A percentile compares a stretch with the other conserved stretches of the same genome.
These are phyloP conservation scores for Dunaliella sp. DNA, from an alignment of 139 green algal species.

Conservation along the genomic window DNA sequence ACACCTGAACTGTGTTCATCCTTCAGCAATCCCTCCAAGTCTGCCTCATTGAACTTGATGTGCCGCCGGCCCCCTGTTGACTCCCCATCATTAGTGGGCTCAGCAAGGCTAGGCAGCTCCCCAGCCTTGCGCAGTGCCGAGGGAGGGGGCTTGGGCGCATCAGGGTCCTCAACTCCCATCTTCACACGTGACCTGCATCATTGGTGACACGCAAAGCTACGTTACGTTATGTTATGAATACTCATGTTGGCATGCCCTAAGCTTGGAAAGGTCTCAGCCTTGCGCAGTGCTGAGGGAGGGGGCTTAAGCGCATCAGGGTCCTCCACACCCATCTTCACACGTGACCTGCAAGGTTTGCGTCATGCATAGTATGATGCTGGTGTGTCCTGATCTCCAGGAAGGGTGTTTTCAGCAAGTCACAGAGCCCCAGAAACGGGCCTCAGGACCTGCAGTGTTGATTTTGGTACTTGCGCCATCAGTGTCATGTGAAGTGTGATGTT, in stretches of 20 bases:
- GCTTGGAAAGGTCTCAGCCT: constrained; percentile 18
- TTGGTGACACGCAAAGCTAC: too few relatives aligned
- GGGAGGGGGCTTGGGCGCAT: constrained; percentile 34
- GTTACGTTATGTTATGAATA: too few relatives aligned
- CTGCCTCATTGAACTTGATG: constrained; percentile 34
- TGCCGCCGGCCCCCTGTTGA: constrained; percentile 14
- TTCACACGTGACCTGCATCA: too few relatives aligned
- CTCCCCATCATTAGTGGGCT: constrained; percentile 2
- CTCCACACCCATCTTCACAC: constrained; percentile 33
- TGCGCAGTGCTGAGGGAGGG: constrained; percentile 28
- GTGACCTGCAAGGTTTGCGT: too few relatives aligned
- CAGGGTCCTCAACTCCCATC: constrained; percentile 35
- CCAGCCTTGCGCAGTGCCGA: constrained; percentile 30
- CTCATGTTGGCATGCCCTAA: not conserved
- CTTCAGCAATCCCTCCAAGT: constrained; percentile 5
- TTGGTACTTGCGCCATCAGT: too few relatives aligned
- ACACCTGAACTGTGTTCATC: not conserved
- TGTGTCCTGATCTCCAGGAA: too few relatives aligned
- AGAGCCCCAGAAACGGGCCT: too few relatives aligned
- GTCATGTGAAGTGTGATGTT: too few relatives aligned
- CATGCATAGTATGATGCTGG: too few relatives aligned
- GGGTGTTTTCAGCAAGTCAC: too few relatives aligned
- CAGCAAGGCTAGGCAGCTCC: constrained; percentile 12
- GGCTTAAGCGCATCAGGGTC: constrained; percentile 40
- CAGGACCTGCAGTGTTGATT: too few relatives aligned